phyloP scores from a whole-genome alignment of 805 yeast genomes.

The Wickerhamomyces chaumierensis region DNA sequence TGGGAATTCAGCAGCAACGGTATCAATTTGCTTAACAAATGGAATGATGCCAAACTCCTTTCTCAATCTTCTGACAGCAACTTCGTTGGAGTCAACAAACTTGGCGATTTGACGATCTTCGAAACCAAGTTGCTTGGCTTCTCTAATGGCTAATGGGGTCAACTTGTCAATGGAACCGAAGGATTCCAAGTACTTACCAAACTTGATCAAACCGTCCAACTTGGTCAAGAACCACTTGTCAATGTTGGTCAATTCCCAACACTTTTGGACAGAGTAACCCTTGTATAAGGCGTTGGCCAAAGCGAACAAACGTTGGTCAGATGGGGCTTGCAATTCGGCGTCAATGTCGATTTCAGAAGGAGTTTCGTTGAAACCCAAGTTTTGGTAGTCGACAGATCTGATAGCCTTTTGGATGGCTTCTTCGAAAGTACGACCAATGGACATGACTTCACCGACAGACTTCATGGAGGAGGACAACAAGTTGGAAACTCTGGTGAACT shows the following conservation, averaged over 20 bases:
- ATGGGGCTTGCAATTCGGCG: conserved; percentile 86
- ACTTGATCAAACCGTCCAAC: conserved; percentile 61
- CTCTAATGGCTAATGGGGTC: conserved; percentile 52
- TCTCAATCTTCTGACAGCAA: conserved; percentile 83
- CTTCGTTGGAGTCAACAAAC: conserved; percentile 80
- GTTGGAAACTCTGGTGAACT: conserved; percentile 85
- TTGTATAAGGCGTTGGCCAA: conserved; percentile 86
- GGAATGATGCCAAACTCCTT: conserved; percentile 81
- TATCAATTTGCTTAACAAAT: conserved; percentile 92
- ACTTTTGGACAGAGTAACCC: conserved; percentile 86
- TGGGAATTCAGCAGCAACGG: conserved; percentile 98
- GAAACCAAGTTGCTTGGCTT: conserved; percentile 94
- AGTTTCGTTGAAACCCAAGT: conserved; percentile 72
- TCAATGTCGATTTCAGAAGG: conserved; percentile 88
- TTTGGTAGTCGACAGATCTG: conserved; percentile 90
- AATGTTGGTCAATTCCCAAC: conserved; percentile 82
- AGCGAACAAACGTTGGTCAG: conserved; percentile 95
- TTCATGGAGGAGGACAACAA: conserved; percentile 89
- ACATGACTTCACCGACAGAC: conserved; percentile 98
- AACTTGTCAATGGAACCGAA: conserved; percentile 44
- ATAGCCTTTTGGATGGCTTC: conserved; percentile 98
- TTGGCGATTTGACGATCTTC: conserved; percentile 94
- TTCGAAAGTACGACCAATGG: conserved; percentile 94
- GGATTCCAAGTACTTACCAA: conserved; percentile 50
- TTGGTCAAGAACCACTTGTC: conserved; percentile 96